Evolutionary conservation across 202 grass and related monocot species (phyloP).

Genomic region (Panicum hallii): DNA sequence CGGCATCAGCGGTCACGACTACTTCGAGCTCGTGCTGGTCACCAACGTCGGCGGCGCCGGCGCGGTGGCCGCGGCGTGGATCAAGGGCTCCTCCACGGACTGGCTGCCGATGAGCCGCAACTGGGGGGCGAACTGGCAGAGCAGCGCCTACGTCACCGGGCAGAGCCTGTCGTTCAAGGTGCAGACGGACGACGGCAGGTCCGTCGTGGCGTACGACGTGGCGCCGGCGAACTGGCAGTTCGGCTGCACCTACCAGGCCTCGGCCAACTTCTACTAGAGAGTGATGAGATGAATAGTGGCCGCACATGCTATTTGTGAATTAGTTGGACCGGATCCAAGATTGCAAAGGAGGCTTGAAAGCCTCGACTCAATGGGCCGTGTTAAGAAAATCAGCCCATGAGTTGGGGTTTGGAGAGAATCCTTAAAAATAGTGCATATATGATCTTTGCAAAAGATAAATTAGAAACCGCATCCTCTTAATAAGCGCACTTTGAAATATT

Average conservation of each 20-base stretch:
- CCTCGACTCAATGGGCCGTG: background rate
- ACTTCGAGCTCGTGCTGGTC: slow-evolving; percentile 56
- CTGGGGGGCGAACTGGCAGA: slow-evolving; percentile 79
- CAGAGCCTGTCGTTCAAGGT: slow-evolving; percentile 61
- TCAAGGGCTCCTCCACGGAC: slow-evolving; percentile 45
- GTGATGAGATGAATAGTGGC: no score
- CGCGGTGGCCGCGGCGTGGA: slow-evolving; percentile 52
- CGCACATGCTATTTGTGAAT: background rate
- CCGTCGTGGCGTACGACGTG: slow-evolving; percentile 40
- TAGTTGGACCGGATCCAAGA: background rate
- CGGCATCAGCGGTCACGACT: slow-evolving; percentile 51
- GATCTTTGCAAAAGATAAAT: background rate
- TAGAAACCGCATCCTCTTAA: no score
- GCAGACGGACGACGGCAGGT: slow-evolving; percentile 59
- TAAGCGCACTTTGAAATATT: no score
- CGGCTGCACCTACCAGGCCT: slow-evolving; percentile 49
- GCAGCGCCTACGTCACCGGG: slow-evolving; percentile 42
- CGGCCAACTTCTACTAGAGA: slow-evolving; percentile 58
- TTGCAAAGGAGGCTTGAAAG: background rate
- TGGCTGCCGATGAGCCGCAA: slow-evolving; percentile 70
- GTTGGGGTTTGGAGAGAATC: background rate
- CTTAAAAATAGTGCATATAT: background rate
- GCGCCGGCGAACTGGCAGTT: slow-evolving; percentile 66
- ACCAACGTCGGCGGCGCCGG: slow-evolving; percentile 67
- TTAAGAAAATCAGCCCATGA: background rate